Percentiles rank a stretch among this genome's conserved stretches.
phyloP scores from a whole-genome alignment of 805 yeast genomes.

The Candida succiphila region DNA sequence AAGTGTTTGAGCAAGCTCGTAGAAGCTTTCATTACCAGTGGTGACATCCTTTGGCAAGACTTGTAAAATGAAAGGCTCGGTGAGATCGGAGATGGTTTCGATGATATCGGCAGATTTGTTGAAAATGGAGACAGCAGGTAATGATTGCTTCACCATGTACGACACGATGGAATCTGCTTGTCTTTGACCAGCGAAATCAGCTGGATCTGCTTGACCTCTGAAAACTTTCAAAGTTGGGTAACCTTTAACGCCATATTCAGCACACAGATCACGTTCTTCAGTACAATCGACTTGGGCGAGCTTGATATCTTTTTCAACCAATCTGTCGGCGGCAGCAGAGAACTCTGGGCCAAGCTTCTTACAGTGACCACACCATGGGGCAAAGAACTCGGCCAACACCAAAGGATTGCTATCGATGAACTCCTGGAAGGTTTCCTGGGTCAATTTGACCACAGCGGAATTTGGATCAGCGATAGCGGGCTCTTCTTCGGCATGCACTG shows the following conservation, averaged over 20 bases:
- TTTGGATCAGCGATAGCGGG: slow-evolving; percentile 71
- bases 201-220: slow-evolving; percentile 38
- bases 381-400: slow-evolving; percentile 80
- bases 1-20: slow-evolving; percentile 47
- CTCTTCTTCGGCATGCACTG: slow-evolving; percentile 28
- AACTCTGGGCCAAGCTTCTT: slow-evolving; percentile 79
- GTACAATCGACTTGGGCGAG: slow-evolving; percentile 85
- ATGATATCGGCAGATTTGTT: slow-evolving; percentile 40
- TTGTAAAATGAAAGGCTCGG: slow-evolving; percentile 50
- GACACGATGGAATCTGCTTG: slow-evolving; percentile 65
- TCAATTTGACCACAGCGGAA: slow-evolving; percentile 79
- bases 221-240: slow-evolving; percentile 79
- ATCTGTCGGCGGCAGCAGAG: slow-evolving; percentile 56
- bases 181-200: slow-evolving; percentile 81
- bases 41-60: slow-evolving; percentile 24
- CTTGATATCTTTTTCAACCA: slow-evolving; percentile 52
- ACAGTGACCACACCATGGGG: slow-evolving; percentile 99
- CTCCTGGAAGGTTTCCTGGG: slow-evolving; percentile 51
- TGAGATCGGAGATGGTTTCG: slow-evolving; percentile 31
- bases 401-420: slow-evolving; percentile 66
- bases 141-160: slow-evolving; percentile 72
- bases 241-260: slow-evolving; percentile 59
- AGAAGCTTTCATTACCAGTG: slow-evolving; percentile 46
- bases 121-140: slow-evolving; percentile 60
- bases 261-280: slow-evolving; percentile 63